Base-by-base conservation (phyloP, 306 rosid genomes). In the Rosa multiflora region DNA sequence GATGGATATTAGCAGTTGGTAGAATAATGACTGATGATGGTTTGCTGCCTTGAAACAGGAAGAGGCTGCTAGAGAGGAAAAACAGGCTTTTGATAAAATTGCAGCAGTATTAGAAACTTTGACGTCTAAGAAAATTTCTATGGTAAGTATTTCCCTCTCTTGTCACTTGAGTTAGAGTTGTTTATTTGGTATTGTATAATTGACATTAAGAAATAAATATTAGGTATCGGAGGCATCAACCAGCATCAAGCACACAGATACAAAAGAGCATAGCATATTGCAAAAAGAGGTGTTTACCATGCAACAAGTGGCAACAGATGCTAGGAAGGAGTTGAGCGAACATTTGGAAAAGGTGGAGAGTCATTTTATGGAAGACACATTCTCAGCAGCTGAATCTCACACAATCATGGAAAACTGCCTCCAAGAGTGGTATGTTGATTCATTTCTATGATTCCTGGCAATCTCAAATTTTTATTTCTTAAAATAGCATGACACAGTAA, bases 211-310 rank as follows among this genome's bases (percentile, higher is more conserved):
- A 74, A 43, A 53, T 44, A 26, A 74, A 67, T 44, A 55, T 82
- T 74, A 94, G 98, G 96, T 92, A 74, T 87, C 94, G 3, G 89
- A 90, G 77, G 91, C 97, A 48, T 88, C 97, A 46, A 87, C 84
- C 53, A 83, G 83, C 49, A 88, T 94, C 79, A 87, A 81, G 77
- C 89, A 82, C 43, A 43, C 79, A 1, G 86, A 83, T 78, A 23
- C 82, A 72, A 87, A 87, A 73, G 89, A 92, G 61, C 86, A 87
- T 52, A 77, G 52, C 66, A 88, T 75, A 43, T 80, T 94, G 83
- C 88, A 82, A 70, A 85, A 69, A 29, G 91, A 89, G 87, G 84
- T 92, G 87, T 62, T 71, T 73, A 63, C 72, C 84, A 88, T 92
- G 83, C 91, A 89, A 84, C 84, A 86, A 83, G 88, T 90, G 59